Evolutionary conservation across 352 stramenopile species (phyloP), one percentile per base, ranked within the genome.

Genomic region (Globisporangium cystogenes): DNA sequence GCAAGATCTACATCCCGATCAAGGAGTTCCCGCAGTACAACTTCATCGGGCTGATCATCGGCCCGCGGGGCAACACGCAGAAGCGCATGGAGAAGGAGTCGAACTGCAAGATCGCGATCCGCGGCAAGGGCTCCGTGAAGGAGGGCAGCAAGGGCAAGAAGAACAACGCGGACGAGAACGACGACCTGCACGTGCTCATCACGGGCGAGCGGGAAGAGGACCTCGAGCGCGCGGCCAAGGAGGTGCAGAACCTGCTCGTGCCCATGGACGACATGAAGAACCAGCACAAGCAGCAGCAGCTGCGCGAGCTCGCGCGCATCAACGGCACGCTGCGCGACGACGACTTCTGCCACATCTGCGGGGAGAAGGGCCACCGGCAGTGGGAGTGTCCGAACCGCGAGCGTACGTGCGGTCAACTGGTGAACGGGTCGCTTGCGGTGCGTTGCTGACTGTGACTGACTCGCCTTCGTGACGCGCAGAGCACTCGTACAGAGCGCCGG

Each of bases 41-140:
- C 71, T 99, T 99, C 69, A 99, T 99, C 47, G 97, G 96, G 4
- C 69, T 99, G 31, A 99, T 99, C 68, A 99, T 99, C 52, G 97
- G 97, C 14, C 97, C 98, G 3, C 83, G 97, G 15, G 98, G 97
- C 11, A 99, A 98, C 65, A 99, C 97, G 18, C 97, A 99, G 67
- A 99, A 99, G 68, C 95, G 97, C 49, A 97, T 99, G 83, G 97
- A 99, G 72, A 85, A 86, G 40, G 97, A 99, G 67, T 99, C 96
- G 7, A 96, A 96, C 52, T 99, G 96, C 77, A 99, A 99, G 73
- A 99, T 99, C 67, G 93, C 96, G 42, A 99, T 99, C 66, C 90
- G 96, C 15, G 97, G 97, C 26, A 92, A 93, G 49, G 97, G 97
- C 4, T 97, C 86, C 12, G 89, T 99, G 10, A 99, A 99, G 64